A percentile compares a stretch with the other conserved stretches of the same genome.
Conservation (phyloP, 2,329 filamentous ascomycete genomes). For the Biscogniauxia mediterranea region DNA sequence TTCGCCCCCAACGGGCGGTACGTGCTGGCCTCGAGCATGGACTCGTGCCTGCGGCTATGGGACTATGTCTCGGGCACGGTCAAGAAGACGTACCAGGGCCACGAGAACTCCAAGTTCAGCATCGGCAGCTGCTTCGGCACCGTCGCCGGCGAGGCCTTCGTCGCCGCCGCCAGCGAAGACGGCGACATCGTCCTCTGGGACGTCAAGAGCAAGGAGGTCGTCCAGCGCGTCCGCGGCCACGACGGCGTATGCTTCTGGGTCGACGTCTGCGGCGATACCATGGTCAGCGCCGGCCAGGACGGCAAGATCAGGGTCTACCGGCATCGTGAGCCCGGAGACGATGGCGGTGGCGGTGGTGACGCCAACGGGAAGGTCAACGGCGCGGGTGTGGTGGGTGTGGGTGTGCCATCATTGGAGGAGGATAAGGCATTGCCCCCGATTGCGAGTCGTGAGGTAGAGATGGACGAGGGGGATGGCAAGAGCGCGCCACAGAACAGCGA, state of each 20-base stretch:
- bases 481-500: conserved; percentile 52
- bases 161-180: conserved; percentile 84
- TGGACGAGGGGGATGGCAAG: conserved; percentile 15
- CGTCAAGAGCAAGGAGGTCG: conserved; percentile 76
- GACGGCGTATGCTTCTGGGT: conserved; percentile 65
- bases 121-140: conserved; percentile 81
- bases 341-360: not conserved
- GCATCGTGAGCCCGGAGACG: conserved; percentile 16
- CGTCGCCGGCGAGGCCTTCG: conserved; percentile 56
- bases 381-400: not conserved
- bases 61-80: conserved; percentile 89
- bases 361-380: conserved; percentile 14
- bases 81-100: conserved; percentile 96
- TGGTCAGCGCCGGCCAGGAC: conserved; percentile 59
- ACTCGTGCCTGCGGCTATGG: conserved; percentile 89
- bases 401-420: not conserved
- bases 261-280: conserved; percentile 54
- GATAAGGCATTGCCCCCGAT: not conserved
- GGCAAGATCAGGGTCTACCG: conserved; percentile 51
- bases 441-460: conserved; percentile 13
- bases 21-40: conserved; percentile 87
- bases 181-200: conserved; percentile 87
- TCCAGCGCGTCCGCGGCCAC: conserved; percentile 64
- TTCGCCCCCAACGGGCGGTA: conserved; percentile 95
- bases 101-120: conserved; percentile 79